These are phyloP conservation scores for Pythium periplocum DNA, from an alignment of 352 stramenopile species.

Conservation along the genomic window DNA sequence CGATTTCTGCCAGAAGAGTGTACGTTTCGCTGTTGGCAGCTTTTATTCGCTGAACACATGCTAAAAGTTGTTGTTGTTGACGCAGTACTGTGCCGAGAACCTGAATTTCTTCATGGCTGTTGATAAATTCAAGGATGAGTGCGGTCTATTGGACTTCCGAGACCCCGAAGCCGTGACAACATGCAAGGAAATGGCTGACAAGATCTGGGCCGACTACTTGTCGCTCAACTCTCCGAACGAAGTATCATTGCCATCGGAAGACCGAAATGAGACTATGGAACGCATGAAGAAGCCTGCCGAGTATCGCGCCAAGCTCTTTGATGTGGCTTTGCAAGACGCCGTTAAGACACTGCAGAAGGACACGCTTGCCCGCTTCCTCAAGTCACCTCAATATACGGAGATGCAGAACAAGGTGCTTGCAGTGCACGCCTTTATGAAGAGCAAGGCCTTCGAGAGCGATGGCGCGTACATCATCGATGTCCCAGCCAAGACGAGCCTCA, in stretches of 20 bases:
- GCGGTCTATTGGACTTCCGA: slow-evolving; percentile 68
- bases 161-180: slow-evolving; percentile 73
- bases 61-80: neutral
- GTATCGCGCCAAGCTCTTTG: slow-evolving; percentile 75
- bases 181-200: slow-evolving; percentile 80
- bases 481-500: slow-evolving; percentile 44
- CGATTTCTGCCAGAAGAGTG: slow-evolving; percentile 83
- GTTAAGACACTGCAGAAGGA: slow-evolving; percentile 84
- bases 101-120: slow-evolving; percentile 87
- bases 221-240: slow-evolving; percentile 83
- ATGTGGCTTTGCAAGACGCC: slow-evolving; percentile 75
- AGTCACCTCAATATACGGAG: slow-evolving; percentile 72
- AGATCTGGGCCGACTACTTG: slow-evolving; percentile 80
- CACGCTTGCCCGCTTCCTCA: slow-evolving; percentile 74
- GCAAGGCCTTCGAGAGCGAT: slow-evolving; percentile 59
- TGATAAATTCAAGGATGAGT: slow-evolving; percentile 84
- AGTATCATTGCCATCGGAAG: slow-evolving; percentile 72
- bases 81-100: slow-evolving; percentile 77
- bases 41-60: too few relatives aligned
- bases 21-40: slow-evolving; percentile 23
- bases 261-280: slow-evolving; percentile 74
- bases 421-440: slow-evolving; percentile 56
- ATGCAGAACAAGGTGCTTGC: slow-evolving; percentile 53
- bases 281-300: slow-evolving; percentile 78
- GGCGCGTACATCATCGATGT: slow-evolving; percentile 66